Conservation (phyloP, 106 monocot species). For the Dendrobium catenatum region DNA sequence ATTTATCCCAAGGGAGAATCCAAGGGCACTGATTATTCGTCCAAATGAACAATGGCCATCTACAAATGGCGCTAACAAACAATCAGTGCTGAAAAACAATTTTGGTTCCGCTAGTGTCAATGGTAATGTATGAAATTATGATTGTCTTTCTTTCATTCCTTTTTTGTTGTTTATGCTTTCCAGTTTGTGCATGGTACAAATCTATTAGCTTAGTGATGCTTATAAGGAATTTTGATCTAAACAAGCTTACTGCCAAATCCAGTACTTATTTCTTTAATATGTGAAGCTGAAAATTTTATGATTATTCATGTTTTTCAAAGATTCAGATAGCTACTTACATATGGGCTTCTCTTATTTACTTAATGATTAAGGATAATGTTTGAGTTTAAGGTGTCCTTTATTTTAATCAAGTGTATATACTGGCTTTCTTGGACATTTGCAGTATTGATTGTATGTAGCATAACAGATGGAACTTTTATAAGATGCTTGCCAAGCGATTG, state of each 20-base stretch:
- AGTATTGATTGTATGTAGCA: neutral
- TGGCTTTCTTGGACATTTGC: neutral
- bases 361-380: neutral
- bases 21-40: constrained; percentile 70
- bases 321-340: neutral
- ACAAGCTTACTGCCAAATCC: neutral
- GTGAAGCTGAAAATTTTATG: neutral
- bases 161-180: neutral
- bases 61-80: constrained; percentile 17
- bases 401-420: neutral
- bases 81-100: constrained; percentile 23
- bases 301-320: neutral
- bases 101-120: constrained; percentile 30
- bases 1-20: constrained; percentile 91
- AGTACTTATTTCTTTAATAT: neutral
- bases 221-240: neutral
- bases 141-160: neutral
- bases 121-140: constrained; percentile 40
- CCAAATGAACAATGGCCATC: constrained; percentile 82
- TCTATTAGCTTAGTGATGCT: neutral
- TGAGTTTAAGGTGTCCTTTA: neutral
- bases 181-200: neutral
- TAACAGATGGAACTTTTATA: neutral
- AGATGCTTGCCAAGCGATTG: neutral
- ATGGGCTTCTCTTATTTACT: neutral